Conservation (phyloP, 306 rosid genomes). For the Quercus parvula region DNA sequence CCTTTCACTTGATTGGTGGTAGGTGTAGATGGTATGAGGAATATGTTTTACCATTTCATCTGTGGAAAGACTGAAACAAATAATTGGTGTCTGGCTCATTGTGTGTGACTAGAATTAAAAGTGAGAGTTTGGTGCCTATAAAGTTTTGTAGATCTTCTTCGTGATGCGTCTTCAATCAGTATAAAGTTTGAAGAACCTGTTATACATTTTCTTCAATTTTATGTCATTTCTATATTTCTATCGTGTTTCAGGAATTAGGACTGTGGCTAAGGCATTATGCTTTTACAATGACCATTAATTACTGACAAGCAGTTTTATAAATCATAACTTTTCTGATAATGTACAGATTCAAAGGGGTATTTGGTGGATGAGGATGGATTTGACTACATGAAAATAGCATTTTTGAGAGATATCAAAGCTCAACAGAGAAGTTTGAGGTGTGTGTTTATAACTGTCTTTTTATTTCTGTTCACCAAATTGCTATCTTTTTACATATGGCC, state of each 20-base stretch:
- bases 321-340: conserved; percentile 10
- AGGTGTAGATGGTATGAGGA: neutral
- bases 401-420: conserved; percentile 86
- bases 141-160: neutral
- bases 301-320: conserved; percentile 6
- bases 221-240: neutral
- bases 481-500: neutral
- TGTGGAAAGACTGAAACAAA: neutral
- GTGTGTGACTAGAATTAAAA: neutral
- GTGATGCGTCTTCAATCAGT: neutral
- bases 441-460: conserved; percentile 23
- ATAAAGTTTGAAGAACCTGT: neutral
- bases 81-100: neutral
- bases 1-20: neutral
- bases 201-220: neutral
- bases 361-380: conserved; percentile 98
- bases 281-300: neutral
- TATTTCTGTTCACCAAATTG: conserved; percentile 14
- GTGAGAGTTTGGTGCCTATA: neutral
- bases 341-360: conserved; percentile 90
- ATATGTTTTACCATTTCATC: neutral
- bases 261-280: neutral
- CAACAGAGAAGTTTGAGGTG: conserved; percentile 93
- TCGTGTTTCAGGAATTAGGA: neutral
- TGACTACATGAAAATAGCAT: conserved; percentile 83